phyloP scores from a whole-genome alignment of 2,329 filamentous ascomycete species.

The Botryosphaeria dothidea region DNA sequence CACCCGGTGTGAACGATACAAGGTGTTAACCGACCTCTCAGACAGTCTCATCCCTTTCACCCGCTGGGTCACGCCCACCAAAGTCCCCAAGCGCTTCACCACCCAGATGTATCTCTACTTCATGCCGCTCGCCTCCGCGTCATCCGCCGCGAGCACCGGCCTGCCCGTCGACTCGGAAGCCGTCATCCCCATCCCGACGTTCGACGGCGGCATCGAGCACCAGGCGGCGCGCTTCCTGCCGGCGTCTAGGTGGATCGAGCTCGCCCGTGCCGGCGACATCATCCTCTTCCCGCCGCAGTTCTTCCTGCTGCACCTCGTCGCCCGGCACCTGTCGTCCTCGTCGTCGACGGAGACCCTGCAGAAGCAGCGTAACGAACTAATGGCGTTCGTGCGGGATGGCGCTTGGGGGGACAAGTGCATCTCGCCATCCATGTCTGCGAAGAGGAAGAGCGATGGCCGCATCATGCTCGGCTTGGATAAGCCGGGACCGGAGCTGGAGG shows the following conservation, averaged over 20 bases:
- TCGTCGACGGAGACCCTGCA: constrained; percentile 42
- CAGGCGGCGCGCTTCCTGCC: constrained; percentile 79
- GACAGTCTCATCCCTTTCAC: constrained; percentile 79
- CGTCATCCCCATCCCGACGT: constrained; percentile 67
- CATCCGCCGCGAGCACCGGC: constrained; percentile 27
- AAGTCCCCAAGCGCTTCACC: constrained; percentile 75
- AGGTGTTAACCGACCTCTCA: no score
- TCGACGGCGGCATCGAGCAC: constrained; percentile 68
- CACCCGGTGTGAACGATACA: no score
- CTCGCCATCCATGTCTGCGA: constrained; percentile 39
- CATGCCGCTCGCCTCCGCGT: constrained; percentile 55
- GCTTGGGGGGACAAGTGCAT: constrained; percentile 48
- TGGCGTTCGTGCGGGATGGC: constrained; percentile 58
- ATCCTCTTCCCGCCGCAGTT: constrained; percentile 90
- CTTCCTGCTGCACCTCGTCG: constrained; percentile 66
- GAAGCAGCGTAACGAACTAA: constrained; percentile 31
- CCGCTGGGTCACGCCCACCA: constrained; percentile 82
- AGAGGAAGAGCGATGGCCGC: constrained; percentile 47
- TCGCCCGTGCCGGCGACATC: constrained; percentile 65
- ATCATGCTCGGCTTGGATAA: constrained; percentile 55
- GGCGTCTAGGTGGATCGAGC: constrained; percentile 67
- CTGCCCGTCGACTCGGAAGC: constrained; percentile 47
- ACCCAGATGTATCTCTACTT: constrained; percentile 98
- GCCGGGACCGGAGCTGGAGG: constrained; percentile 58
- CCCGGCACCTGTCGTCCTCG: constrained; percentile 51